These are phyloP conservation scores for Trichoderma erinaceum DNA, from an alignment of 495 filamentous ascomycete species.

Conservation along the genomic window DNA sequence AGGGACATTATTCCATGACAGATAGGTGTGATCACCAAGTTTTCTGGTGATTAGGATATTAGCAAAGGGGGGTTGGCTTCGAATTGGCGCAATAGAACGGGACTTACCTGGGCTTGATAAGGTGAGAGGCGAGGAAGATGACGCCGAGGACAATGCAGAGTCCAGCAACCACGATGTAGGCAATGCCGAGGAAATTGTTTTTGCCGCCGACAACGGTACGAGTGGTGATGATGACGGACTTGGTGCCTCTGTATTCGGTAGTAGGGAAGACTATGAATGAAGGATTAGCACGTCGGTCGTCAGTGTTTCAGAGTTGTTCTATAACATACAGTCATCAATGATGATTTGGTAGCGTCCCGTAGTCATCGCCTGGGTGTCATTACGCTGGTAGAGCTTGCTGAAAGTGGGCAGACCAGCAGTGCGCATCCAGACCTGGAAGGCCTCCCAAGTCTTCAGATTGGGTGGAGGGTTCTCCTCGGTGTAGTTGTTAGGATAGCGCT, in stretches of 20 bases:
- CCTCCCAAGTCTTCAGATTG: constrained; percentile 62
- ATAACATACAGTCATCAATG: constrained; percentile 22
- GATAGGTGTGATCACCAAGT: constrained; percentile 94
- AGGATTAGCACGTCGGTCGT: constrained; percentile 23
- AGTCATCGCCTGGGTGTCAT: constrained; percentile 63
- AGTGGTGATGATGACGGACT: constrained; percentile 87
- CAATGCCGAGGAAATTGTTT: constrained; percentile 94
- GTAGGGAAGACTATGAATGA: constrained; percentile 63
- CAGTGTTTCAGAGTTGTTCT: not conserved
- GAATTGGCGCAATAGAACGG: not conserved
- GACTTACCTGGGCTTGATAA: constrained; percentile 77
- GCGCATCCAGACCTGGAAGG: constrained; percentile 98
- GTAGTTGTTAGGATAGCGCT: constrained; percentile 61
- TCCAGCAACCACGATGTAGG: constrained; percentile 89
- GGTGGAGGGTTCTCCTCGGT: constrained; percentile 55
- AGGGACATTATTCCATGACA: constrained; percentile 92
- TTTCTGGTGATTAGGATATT: constrained; percentile 50
- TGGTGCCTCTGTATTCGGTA: constrained; percentile 79
- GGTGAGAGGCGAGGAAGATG: constrained; percentile 81
- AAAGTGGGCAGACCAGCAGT: constrained; percentile 94
- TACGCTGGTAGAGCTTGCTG: constrained; percentile 80
- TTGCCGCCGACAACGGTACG: constrained; percentile 91
- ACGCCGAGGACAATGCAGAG: constrained; percentile 83
- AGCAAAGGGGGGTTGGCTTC: not conserved
- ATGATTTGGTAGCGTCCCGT: constrained; percentile 58